Percentiles rank a stretch among this genome's conserved stretches.
phyloP scores from a whole-genome alignment of 768 basidiomycete species.

The Termitomyces eurrhizus region DNA sequence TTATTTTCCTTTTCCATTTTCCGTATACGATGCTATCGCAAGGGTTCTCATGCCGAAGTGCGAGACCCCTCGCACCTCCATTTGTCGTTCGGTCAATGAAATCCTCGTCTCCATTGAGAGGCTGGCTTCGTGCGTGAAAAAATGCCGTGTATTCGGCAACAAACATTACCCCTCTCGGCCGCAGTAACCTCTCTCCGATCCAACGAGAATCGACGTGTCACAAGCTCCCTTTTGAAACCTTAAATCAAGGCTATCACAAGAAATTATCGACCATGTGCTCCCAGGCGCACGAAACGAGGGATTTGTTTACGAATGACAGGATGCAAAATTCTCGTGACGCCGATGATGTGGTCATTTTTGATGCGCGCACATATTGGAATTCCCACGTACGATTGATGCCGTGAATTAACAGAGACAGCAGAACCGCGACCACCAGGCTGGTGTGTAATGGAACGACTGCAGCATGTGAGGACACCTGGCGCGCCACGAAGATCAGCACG shows the following conservation, averaged over 20 bases:
- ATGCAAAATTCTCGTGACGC: not conserved
- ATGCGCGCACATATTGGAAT: not conserved
- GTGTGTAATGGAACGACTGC: not conserved
- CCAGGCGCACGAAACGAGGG: not conserved
- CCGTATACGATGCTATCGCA: not conserved
- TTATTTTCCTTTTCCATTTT: not conserved
- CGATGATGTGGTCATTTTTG: not conserved
- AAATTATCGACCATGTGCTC: not conserved
- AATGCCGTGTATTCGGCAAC: not conserved
- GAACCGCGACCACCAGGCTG: not conserved
- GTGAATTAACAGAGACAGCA: not conserved
- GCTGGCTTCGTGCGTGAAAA: too few relatives aligned
- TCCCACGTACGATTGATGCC: not conserved
- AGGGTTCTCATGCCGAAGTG: not conserved
- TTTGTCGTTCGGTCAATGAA: not conserved
- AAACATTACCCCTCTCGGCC: not conserved
- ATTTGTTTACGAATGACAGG: not conserved
- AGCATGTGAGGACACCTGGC: not conserved
- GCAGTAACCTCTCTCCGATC: not conserved
- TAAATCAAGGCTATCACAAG: not conserved
- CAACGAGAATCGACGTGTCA: not conserved
- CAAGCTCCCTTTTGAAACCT: not conserved
- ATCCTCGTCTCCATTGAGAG: not conserved
- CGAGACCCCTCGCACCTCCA: not conserved
- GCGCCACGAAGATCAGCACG: not conserved